Conservation (phyloP, 331 rosid genomes). For the Rosa hybrid region DNA sequence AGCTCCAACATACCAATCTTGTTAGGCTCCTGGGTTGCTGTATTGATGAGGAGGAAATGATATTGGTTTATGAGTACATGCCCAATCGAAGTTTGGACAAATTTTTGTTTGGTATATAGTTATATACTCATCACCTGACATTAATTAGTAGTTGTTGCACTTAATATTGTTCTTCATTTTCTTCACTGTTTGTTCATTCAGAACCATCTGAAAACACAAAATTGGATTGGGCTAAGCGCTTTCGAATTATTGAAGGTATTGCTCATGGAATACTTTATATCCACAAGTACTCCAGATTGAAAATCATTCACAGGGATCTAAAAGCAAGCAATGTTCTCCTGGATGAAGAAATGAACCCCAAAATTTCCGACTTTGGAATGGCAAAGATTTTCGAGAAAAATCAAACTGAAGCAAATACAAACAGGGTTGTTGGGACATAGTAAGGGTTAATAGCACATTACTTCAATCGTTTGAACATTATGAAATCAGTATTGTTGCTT, state of each 20-base stretch:
- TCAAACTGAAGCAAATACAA: constrained; percentile 1
- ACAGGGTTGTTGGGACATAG: constrained; percentile 9
- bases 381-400: background rate
- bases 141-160: too few species aligned
- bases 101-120: too few species aligned
- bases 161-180: too few species aligned
- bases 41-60: too few species aligned
- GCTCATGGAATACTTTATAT: constrained; percentile 2
- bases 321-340: constrained; percentile 17
- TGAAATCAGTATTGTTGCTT: background rate
- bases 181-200: too few species aligned
- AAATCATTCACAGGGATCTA: constrained; percentile 19
- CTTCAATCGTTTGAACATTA: background rate
- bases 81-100: too few species aligned
- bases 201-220: background rate
- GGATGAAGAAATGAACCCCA: background rate
- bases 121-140: too few species aligned
- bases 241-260: background rate
- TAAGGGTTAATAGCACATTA: background rate
- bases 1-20: too few species aligned
- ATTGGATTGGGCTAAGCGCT: background rate
- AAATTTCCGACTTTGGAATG: constrained; percentile 6
- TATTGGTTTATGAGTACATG: too few species aligned
- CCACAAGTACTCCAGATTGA: background rate
- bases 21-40: too few species aligned